Conservation (phyloP, 139 green algal genomes). For the Chlamydomonas eustigma region DNA sequence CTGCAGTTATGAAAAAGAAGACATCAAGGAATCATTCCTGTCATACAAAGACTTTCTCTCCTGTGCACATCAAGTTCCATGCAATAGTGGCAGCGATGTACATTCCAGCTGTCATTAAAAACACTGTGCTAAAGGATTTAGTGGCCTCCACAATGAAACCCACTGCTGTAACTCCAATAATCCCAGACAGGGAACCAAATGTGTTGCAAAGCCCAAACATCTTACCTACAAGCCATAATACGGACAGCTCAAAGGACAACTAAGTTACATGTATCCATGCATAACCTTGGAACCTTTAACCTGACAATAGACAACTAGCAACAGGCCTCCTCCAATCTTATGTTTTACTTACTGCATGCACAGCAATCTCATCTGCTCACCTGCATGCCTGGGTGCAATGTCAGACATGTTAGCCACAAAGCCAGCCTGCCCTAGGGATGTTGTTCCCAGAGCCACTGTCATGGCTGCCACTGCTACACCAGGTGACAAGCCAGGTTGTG, state of each 20-base stretch:
- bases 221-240: conserved; percentile 51
- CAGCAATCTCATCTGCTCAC: conserved; percentile 6
- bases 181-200: conserved; percentile 74
- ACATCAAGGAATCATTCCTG: too few species aligned
- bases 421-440: conserved; percentile 70
- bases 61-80: conserved; percentile 59
- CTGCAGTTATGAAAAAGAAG: too few species aligned
- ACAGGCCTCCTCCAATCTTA: too few species aligned
- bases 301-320: too few species aligned
- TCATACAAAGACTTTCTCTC: conserved; percentile 65
- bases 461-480: background rate
- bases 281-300: too few species aligned
- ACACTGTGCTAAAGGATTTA: conserved; percentile 67
- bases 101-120: conserved; percentile 69
- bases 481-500: conserved; percentile 29
- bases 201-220: conserved; percentile 91
- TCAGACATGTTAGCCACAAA: conserved; percentile 89
- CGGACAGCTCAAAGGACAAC: too few species aligned
- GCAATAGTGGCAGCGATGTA: conserved; percentile 67
- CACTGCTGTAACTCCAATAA: conserved; percentile 64
- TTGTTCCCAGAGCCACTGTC: conserved; percentile 72
- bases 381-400: conserved; percentile 69
- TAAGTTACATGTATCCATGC: too few species aligned
- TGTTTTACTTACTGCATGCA: too few species aligned
- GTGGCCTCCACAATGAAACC: conserved; percentile 77